These are phyloP conservation scores for Kuraishia ogatae DNA, from an alignment of 805 yeast genomes.

Conservation along the genomic window DNA sequence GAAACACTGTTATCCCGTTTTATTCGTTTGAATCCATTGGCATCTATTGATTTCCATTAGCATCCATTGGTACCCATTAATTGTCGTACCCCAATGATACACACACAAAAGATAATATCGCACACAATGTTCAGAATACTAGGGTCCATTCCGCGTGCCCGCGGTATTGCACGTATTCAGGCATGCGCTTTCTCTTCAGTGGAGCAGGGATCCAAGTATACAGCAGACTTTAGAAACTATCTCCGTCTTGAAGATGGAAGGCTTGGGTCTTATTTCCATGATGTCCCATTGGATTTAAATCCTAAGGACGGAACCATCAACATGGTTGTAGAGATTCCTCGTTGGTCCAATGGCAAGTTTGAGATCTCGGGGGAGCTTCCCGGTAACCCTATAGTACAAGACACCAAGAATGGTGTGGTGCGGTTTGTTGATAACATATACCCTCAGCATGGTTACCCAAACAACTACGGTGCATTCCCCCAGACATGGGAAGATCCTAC, in stretches of 20 bases:
- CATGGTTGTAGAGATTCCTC: constrained; percentile 70
- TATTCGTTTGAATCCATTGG: too few relatives aligned
- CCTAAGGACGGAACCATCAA: constrained; percentile 34
- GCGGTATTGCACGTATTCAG: not conserved
- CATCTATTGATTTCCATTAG: too few relatives aligned
- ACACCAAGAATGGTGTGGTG: constrained; percentile 56
- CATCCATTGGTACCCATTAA: too few relatives aligned
- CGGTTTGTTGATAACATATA: constrained; percentile 72
- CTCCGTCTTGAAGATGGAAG: constrained; percentile 31
- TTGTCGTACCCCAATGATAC: too few relatives aligned
- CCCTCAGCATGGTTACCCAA: constrained; percentile 80
- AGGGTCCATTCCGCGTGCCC: not conserved
- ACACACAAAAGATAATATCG: too few relatives aligned
- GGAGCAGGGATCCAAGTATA: constrained; percentile 28
- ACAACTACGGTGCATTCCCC: constrained; percentile 83
- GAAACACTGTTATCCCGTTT: too few relatives aligned
- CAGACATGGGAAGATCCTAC: constrained; percentile 98
- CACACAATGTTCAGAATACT: not conserved
- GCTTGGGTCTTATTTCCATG: constrained; percentile 63
- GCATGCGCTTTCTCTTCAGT: constrained; percentile 9
- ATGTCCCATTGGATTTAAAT: constrained; percentile 50
- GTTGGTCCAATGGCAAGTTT: constrained; percentile 80
- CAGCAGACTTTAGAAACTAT: constrained; percentile 33
- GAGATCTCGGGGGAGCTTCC: constrained; percentile 53
- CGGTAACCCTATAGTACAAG: constrained; percentile 78